Evolutionary conservation across 805 yeast species (phyloP).

Genomic region (Candida vaughaniae): DNA sequence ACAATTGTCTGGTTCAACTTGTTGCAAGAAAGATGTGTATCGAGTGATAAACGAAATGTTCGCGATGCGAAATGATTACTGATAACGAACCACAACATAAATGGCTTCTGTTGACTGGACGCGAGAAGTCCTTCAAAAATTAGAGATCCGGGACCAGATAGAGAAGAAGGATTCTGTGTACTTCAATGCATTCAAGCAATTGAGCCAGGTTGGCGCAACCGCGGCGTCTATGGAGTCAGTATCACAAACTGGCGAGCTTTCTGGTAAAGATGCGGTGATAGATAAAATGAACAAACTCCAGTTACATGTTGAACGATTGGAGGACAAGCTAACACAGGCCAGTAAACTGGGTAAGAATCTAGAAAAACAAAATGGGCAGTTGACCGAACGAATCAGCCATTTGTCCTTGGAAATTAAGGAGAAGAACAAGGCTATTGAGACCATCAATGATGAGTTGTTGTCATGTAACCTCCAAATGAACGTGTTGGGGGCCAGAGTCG

Average conservation of each 20-base stretch:
- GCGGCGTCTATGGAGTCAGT: not conserved
- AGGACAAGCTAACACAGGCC: slow-evolving; percentile 13
- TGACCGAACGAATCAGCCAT: slow-evolving; percentile 20
- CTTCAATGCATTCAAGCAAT: slow-evolving; percentile 32
- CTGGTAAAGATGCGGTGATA: slow-evolving; percentile 7
- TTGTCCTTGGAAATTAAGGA: slow-evolving; percentile 32
- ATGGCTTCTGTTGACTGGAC: slow-evolving; percentile 22
- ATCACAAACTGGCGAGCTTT: not conserved
- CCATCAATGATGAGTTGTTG: slow-evolving; percentile 66
- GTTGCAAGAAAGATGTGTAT: no score
- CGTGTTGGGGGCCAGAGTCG: slow-evolving; percentile 38
- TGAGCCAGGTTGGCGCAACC: slow-evolving; percentile 10
- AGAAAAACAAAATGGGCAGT: slow-evolving; percentile 16
- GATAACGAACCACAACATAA: no score
- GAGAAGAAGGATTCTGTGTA: slow-evolving; percentile 32
- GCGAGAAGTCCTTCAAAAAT: slow-evolving; percentile 22
- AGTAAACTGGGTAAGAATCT: slow-evolving; percentile 14
- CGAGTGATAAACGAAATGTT: no score
- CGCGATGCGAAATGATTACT: no score
- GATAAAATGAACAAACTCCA: slow-evolving; percentile 11
- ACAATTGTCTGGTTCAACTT: no score
- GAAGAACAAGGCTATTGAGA: slow-evolving; percentile 57
- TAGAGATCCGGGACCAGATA: slow-evolving; percentile 28
- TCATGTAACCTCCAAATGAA: slow-evolving; percentile 58
- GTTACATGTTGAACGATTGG: slow-evolving; percentile 23